Conservation (phyloP, 495 filamentous ascomycete genomes). For the Daldinia grandis region DNA sequence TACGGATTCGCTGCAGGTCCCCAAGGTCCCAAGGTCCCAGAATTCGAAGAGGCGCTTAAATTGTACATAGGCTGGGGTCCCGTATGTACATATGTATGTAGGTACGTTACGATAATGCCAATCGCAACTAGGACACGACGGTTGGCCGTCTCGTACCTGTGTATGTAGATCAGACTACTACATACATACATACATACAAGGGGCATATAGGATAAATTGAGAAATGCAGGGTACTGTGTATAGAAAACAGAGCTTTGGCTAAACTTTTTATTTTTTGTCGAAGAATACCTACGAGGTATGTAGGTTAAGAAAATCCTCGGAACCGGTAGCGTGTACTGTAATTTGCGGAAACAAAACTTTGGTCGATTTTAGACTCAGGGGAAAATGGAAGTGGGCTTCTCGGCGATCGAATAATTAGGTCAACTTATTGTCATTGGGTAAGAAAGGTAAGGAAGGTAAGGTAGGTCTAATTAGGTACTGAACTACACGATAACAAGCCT, state of each 20-base stretch:
- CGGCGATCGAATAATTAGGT: conserved; percentile 37
- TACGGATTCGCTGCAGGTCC: conserved; percentile 37
- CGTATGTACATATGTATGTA: conserved; percentile 1
- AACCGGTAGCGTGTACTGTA: conserved; percentile 11
- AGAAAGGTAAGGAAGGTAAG: conserved; percentile 7
- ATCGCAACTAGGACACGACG: conserved; percentile 4
- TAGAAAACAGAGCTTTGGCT: conserved; percentile 23
- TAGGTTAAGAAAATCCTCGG: conserved; percentile 5
- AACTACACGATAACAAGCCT: conserved; percentile 28
- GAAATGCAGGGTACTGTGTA: background rate
- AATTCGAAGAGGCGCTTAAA: conserved; percentile 35
- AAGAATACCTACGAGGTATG: too few relatives aligned
- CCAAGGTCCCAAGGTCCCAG: conserved; percentile 27
- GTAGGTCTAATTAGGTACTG: conserved; percentile 37
- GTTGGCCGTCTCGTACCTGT: conserved; percentile 17
- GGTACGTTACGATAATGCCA: conserved; percentile 11
- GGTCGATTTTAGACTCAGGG: conserved; percentile 29
- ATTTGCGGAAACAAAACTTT: conserved; percentile 11
- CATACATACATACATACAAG: too few relatives aligned
- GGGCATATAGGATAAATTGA: conserved; percentile 21
- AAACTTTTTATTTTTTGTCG: conserved; percentile 10
- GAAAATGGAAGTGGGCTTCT: conserved; percentile 32
- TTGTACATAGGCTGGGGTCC: conserved; percentile 12
- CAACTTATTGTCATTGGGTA: conserved; percentile 35
- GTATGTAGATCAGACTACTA: conserved; percentile 8